Base-by-base conservation (phyloP, 495 filamentous ascomycete species). In the Daldinia childiae region DNA sequence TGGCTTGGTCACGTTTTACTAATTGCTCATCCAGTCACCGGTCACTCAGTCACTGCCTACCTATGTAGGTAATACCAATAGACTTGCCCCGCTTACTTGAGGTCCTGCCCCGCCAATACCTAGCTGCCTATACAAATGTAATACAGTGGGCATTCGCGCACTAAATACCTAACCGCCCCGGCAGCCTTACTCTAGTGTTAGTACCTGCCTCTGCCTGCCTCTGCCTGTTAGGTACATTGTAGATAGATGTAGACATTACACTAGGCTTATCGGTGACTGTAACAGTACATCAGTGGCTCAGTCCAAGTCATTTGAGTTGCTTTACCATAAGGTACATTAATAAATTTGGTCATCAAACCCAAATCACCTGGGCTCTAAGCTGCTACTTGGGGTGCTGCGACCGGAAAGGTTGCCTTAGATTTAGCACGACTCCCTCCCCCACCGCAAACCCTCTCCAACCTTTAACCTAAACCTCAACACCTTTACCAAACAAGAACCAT, bases 261-360 rank as follows among this genome's bases (percentile, higher is more conserved):
- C 39, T 63, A 41, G 63, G 39, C 51, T 65, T 61, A 66, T 69
- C 67, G 60, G 67, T 68, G 58, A 68, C 58, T 58, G 58, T 36
- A 14, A 50, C 21, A 6, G 11, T 51, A 21, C 45, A 55, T 56
- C 67, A 19, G 67, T 59, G 54, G 56, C 26, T 69, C 29, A 65
- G 62, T 45, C 36, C 27, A 34, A 19, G 34, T 62, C 43, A 58
- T 15, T 51, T 68, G 65, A 61, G 45, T 41, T 51, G 45, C 34
- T 51, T 51, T 17, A 21, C 19, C 26, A 34, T 61, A 29, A 6
- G 50, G 32, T 34, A 34, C 32, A 11, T 34, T 12, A 11, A 11
- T 34, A 34, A 32, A 34, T 61, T 70, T 66, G 69, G 69, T 72
- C 69, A 72, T 73, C 60, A 56, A 68, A 64, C 64, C 64, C 64